Base-by-base conservation (phyloP, 495 filamentous ascomycete species). In the Neurospora tetraspora region DNA sequence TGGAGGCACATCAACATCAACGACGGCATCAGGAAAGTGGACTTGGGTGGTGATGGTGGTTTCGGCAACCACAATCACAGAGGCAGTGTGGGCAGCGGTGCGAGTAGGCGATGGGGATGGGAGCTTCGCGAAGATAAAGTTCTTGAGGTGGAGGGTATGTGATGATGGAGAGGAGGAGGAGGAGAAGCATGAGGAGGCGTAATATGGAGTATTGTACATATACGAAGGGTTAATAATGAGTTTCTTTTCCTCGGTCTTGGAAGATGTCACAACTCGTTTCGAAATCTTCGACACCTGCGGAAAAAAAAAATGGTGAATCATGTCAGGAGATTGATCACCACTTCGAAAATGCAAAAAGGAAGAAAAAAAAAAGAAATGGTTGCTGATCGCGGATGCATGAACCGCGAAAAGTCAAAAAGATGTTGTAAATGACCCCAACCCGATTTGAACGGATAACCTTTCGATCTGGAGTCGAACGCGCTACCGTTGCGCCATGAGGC, bases 391-490 rank as follows among this genome's bases (percentile, higher is more conserved):
- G 1, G 53, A 61, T 61, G 53, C 0, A 61, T 31, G 14, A 34
- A 34, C 12, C 0, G 14, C 2, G 1, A 61, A 34, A 61, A 9
- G 53, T 7, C 12, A 61, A 61, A 61, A 61, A 61, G 53, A 9
- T 34, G 0, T 34, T 70, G 53, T 23, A 5, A 27, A 11, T 78
- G 78, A 73, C 59, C 68, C 74, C 65, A 34, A 72, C 73, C 76
- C 71, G 76, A 79, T 76, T 80, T 81, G 78, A 81, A 81, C 80
- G 76, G 81, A 82, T 76, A 83, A 82, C 81, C 81, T 83, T 83
- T 80, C 77, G 80, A 79, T 83, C 81, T 83, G 81, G 81, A 83
- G 78, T 81, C 81, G 77, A 79, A 82, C 80, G 81, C 81, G 80
- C 81, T 83, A 78, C 81, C 81, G 79, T 83, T 82, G 81, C 80